Evolutionary conservation across 495 filamentous ascomycete species (phyloP).

Genomic region (Durotheca rogersii): DNA sequence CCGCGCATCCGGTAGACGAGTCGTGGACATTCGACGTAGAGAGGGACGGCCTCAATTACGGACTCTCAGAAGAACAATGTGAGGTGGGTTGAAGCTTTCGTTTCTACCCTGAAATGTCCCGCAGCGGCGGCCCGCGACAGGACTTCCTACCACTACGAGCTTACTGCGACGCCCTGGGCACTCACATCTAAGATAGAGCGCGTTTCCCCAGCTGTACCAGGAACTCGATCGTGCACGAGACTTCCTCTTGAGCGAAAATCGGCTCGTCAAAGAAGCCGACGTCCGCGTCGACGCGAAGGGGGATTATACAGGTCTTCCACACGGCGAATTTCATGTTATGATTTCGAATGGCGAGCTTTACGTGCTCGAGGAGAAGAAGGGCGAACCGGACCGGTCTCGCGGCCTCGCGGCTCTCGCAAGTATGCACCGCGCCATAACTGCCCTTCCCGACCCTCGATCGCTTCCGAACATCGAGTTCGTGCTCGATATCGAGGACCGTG

Average conservation of each 20-base stretch:
- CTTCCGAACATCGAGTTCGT: slow-evolving; percentile 64
- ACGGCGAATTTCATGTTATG: slow-evolving; percentile 28
- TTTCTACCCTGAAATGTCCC: background rate
- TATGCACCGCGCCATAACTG: slow-evolving; percentile 44
- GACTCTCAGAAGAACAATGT: slow-evolving; percentile 23
- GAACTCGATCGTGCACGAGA: slow-evolving; percentile 27
- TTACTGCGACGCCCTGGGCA: background rate
- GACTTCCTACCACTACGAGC: background rate
- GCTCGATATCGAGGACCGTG: slow-evolving; percentile 57
- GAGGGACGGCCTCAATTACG: slow-evolving; percentile 21
- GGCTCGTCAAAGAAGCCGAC: slow-evolving; percentile 17
- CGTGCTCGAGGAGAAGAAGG: slow-evolving; percentile 23
- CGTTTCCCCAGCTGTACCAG: slow-evolving; percentile 22
- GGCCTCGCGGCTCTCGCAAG: slow-evolving; percentile 23
- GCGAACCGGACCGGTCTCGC: slow-evolving; percentile 25
- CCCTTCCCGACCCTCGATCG: slow-evolving; percentile 40
- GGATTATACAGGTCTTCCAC: slow-evolving; percentile 17
- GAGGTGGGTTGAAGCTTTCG: slow-evolving; percentile 11
- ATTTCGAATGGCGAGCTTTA: slow-evolving; percentile 24
- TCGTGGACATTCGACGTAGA: slow-evolving; percentile 18
- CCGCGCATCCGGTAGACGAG: background rate
- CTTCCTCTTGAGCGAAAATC: slow-evolving; percentile 17
- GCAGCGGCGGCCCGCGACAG: background rate
- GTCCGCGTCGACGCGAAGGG: slow-evolving; percentile 12
- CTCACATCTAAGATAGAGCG: slow-evolving; percentile 15